phyloP scores from a whole-genome alignment of 352 stramenopile species.

The Globisporangium nodosum region DNA sequence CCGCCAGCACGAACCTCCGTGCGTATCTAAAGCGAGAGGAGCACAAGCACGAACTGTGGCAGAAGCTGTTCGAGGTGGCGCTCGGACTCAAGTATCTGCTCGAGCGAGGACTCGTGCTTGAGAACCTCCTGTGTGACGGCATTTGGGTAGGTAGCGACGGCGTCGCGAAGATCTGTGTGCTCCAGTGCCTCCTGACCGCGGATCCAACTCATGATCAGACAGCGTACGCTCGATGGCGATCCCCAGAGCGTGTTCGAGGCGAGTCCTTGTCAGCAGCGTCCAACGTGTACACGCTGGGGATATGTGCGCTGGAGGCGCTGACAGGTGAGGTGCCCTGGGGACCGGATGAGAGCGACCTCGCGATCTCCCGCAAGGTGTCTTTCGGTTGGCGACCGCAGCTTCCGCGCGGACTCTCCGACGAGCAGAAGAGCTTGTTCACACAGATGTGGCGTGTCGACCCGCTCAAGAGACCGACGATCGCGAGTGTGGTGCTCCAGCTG shows the following conservation, averaged over 20 bases:
- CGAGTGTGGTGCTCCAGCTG: background rate
- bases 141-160: conserved; percentile 1
- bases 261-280: background rate
- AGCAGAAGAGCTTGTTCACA: background rate
- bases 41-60: background rate
- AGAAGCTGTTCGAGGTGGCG: background rate
- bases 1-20: conserved; percentile 2
- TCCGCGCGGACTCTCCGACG: background rate
- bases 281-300: conserved; percentile 6
- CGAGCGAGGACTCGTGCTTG: background rate
- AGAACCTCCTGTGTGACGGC: background rate
- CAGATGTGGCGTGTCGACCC: background rate
- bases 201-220: background rate
- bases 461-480: background rate
- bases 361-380: background rate
- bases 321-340: conserved; percentile 2
- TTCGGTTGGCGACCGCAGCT: background rate
- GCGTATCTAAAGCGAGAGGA: conserved; percentile 1
- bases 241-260: conserved; percentile 1
- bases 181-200: background rate
- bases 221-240: background rate
- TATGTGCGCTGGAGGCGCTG: conserved; percentile 2
- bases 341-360: background rate
- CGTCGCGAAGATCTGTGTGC: conserved; percentile 1
- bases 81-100: conserved; percentile 4